phyloP scores from a whole-genome alignment of 2,329 filamentous ascomycete genomes.

The Fusarium sp. region DNA sequence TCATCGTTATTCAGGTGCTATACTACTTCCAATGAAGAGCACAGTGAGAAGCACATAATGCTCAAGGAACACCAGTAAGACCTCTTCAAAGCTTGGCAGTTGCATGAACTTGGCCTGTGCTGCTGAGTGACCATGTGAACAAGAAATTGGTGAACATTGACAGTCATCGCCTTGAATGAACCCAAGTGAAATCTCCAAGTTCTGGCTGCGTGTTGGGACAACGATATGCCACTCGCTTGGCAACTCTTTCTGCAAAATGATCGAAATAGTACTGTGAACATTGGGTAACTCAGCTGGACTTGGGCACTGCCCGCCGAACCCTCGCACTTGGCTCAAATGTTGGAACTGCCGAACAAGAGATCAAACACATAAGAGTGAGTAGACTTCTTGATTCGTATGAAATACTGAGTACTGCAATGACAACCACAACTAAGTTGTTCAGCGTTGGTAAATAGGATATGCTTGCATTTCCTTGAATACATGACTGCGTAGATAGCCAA shows the following conservation, averaged over 20 bases:
- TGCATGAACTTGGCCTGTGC: not conserved
- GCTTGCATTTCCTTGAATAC: not conserved
- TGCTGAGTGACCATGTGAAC: not conserved
- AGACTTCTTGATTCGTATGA: too few species aligned
- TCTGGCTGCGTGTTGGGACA: not conserved
- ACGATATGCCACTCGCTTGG: too few species aligned
- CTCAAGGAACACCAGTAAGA: not conserved
- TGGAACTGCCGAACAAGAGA: not conserved
- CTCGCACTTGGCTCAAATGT: not conserved
- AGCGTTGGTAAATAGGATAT: not conserved
- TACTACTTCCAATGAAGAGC: not conserved
- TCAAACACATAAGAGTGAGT: not conserved
- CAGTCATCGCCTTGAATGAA: not conserved
- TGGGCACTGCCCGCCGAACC: too few species aligned
- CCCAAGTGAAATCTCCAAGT: not conserved
- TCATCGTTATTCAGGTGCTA: not conserved
- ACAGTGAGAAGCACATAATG: not conserved
- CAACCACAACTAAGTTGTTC: not conserved
- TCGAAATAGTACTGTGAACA: not conserved
- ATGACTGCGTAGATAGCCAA: not conserved
- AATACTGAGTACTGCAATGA: constrained; percentile 2
- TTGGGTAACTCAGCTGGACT: not conserved
- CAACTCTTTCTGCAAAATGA: too few species aligned
- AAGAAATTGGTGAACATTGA: not conserved
- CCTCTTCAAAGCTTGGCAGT: not conserved